Percentiles rank a stretch among this genome's conserved stretches.
Evolutionary conservation across 805 yeast species (phyloP).

Genomic region (Kodamaea laetipori): DNA sequence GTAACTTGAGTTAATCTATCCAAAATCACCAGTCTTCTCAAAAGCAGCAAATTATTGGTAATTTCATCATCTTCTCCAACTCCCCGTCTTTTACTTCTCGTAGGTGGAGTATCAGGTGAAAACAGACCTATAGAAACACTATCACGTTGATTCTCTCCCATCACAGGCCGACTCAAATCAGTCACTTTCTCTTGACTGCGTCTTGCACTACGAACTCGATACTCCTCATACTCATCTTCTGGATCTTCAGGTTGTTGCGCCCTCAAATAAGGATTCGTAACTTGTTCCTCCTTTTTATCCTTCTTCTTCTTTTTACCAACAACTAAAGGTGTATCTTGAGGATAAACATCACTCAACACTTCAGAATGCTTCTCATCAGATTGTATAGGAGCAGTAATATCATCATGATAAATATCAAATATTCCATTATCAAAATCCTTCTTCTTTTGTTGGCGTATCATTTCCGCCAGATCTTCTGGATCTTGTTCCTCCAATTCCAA

Average conservation of each 20-base stretch:
- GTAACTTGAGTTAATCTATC: slow-evolving; percentile 43
- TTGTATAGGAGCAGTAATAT: slow-evolving; percentile 14
- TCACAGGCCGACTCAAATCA: neutral
- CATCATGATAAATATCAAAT: slow-evolving; percentile 27
- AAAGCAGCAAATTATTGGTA: slow-evolving; percentile 15
- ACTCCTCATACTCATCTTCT: slow-evolving; percentile 2
- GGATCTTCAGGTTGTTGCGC: neutral
- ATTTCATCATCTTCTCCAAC: slow-evolving; percentile 15
- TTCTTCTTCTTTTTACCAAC: slow-evolving; percentile 20
- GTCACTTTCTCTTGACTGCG: slow-evolving; percentile 2
- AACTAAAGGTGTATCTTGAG: slow-evolving; percentile 37
- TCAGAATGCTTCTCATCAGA: slow-evolving; percentile 42
- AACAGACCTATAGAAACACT: slow-evolving; percentile 37
- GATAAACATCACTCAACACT: slow-evolving; percentile 43
- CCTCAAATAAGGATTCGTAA: slow-evolving; percentile 4
- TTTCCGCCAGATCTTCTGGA: slow-evolving; percentile 10
- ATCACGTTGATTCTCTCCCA: neutral
- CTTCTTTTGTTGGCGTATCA: slow-evolving; percentile 18
- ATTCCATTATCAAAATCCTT: slow-evolving; percentile 21
- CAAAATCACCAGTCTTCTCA: slow-evolving; percentile 40
- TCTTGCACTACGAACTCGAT: neutral
- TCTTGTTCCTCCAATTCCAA: slow-evolving; percentile 23
- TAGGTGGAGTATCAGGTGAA: slow-evolving; percentile 41
- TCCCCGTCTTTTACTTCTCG: slow-evolving; percentile 10
- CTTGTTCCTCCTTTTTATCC: slow-evolving; percentile 14